Evolutionary conservation across 1,139 yeast species (phyloP).

Genomic region (Candida tropicalis): DNA sequence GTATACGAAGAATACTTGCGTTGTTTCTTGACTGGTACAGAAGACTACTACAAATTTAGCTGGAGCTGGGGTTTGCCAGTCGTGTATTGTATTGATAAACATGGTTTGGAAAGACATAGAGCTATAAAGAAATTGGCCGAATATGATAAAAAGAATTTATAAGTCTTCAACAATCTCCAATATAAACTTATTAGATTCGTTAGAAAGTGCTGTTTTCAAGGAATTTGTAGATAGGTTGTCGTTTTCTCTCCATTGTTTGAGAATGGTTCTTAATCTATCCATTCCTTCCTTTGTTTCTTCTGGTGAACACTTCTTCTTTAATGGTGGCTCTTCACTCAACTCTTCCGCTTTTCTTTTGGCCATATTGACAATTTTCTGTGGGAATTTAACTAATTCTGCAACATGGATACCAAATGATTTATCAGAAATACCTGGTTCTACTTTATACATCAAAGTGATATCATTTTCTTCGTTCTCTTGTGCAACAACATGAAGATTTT

Average conservation of each 20-base stretch:
- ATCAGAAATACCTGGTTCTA: slow-evolving; percentile 89
- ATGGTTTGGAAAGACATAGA: slow-evolving; percentile 30
- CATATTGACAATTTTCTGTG: slow-evolving; percentile 85
- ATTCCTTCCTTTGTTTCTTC: slow-evolving; percentile 62
- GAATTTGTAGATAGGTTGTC: slow-evolving; percentile 5
- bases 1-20: slow-evolving; percentile 78
- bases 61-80: slow-evolving; percentile 49
- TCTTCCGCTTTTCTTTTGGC: slow-evolving; percentile 93
- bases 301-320: slow-evolving; percentile 53
- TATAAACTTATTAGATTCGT: slow-evolving; percentile 37
- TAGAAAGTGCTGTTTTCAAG: slow-evolving; percentile 5
- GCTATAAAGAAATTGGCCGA: slow-evolving; percentile 24
- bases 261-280: slow-evolving; percentile 51
- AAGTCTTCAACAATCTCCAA: slow-evolving; percentile 32
- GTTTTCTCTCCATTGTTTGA: slow-evolving; percentile 64
- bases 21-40: slow-evolving; percentile 55
- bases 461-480: slow-evolving; percentile 59
- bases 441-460: slow-evolving; percentile 85
- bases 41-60: slow-evolving; percentile 51
- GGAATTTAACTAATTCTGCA: slow-evolving; percentile 93
- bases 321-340: slow-evolving; percentile 65
- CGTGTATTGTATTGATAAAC: slow-evolving; percentile 32
- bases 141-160: slow-evolving; percentile 19
- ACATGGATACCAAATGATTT: slow-evolving; percentile 98
- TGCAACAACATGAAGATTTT: slow-evolving; percentile 91